Evolutionary conservation across 2,329 filamentous ascomycete species (phyloP).

Genomic region (Fonsecaea pedrosoi): DNA sequence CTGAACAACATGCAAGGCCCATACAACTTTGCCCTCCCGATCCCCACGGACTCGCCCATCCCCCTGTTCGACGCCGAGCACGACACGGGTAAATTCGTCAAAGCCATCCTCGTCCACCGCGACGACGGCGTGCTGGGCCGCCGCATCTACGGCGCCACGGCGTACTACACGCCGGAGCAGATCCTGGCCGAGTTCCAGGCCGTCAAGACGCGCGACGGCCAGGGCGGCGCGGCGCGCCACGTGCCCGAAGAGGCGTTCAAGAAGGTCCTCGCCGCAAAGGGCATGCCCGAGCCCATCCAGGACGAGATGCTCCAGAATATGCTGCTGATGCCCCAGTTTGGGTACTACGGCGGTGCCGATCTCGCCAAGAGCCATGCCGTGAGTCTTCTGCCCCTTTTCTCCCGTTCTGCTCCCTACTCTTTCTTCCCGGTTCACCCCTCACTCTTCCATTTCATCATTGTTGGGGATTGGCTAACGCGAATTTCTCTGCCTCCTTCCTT

Average conservation of each 20-base stretch:
- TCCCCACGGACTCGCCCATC: slow-evolving; percentile 43
- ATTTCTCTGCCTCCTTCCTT: neutral
- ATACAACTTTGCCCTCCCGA: slow-evolving; percentile 41
- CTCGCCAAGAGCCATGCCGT: slow-evolving; percentile 20
- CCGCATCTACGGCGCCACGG: slow-evolving; percentile 53
- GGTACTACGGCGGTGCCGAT: slow-evolving; percentile 58
- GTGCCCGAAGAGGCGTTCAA: slow-evolving; percentile 53
- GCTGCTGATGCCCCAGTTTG: slow-evolving; percentile 57
- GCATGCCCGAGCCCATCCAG: slow-evolving; percentile 38
- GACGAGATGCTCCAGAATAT: slow-evolving; percentile 63
- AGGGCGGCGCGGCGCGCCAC: slow-evolving; percentile 45
- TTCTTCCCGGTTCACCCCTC: neutral
- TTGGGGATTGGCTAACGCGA: neutral
- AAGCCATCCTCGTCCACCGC: slow-evolving; percentile 44
- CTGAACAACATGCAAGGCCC: slow-evolving; percentile 42
- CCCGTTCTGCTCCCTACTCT: neutral
- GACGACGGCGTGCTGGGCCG: slow-evolving; percentile 42
- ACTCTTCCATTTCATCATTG: neutral
- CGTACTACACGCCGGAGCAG: slow-evolving; percentile 49
- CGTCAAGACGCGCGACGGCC: slow-evolving; percentile 40
- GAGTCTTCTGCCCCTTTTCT: neutral
- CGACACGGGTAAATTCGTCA: slow-evolving; percentile 55
- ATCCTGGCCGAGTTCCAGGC: slow-evolving; percentile 49
- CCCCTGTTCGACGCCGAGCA: slow-evolving; percentile 53
- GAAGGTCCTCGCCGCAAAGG: slow-evolving; percentile 49